A percentile compares a stretch with the other conserved stretches of the same genome.
Conservation (phyloP, 306 rosid genomes). For the Corylus avellana region DNA sequence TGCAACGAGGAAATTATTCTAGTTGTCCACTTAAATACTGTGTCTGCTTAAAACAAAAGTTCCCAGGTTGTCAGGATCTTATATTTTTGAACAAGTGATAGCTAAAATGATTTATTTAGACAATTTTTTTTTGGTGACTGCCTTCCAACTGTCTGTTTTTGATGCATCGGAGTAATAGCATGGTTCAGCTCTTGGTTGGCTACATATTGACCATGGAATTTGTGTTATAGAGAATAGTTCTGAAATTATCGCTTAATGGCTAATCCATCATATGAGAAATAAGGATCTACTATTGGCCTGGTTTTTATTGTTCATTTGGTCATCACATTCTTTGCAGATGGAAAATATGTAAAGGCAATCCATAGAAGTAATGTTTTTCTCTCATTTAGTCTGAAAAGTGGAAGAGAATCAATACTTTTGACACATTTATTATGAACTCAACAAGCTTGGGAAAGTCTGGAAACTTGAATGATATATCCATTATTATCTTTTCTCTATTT, state of each 20-base stretch:
- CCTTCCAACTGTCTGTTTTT: background rate
- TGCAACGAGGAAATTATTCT: background rate
- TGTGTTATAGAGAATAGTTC: background rate
- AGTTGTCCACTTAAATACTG: background rate
- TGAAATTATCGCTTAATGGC: background rate
- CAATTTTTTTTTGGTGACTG: background rate
- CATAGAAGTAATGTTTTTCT: background rate
- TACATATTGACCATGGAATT: background rate
- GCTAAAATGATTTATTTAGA: background rate
- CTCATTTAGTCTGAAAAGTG: background rate
- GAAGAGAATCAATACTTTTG: background rate
- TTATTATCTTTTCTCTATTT: background rate
- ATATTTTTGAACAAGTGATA: background rate
- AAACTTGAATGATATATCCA: background rate
- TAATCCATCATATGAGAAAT: background rate
- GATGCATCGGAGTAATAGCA: background rate
- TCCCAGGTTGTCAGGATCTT: background rate
- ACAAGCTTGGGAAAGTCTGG: background rate
- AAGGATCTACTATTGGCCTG: background rate
- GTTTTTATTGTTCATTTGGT: background rate
- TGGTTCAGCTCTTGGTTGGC: background rate
- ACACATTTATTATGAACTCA: slow-evolving; percentile 2
- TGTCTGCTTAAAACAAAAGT: background rate
- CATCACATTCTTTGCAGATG: background rate
- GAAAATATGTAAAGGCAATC: background rate